phyloP scores from a whole-genome alignment of 306 rosid genomes.

The Rosa lucieae region DNA sequence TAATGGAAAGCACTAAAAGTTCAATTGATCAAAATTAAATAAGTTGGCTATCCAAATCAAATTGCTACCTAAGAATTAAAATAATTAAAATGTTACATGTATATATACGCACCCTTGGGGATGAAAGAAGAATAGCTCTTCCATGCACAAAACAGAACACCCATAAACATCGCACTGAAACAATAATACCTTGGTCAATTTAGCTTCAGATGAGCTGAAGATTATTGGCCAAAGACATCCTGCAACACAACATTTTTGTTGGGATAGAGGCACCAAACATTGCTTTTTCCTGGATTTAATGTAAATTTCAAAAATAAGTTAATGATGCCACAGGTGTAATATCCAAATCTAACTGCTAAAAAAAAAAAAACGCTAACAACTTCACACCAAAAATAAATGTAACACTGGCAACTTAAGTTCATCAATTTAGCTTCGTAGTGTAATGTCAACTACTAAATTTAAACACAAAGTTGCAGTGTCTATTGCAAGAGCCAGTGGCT shows the following conservation, averaged over 20 bases:
- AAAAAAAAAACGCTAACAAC: background rate
- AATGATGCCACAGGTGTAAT: conserved; percentile 14
- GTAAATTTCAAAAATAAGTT: conserved; percentile 17
- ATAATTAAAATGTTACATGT: too few species aligned
- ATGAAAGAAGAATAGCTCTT: too few species aligned
- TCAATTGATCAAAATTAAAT: too few species aligned
- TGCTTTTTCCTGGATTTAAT: conserved; percentile 57
- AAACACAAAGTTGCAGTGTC: conserved; percentile 8
- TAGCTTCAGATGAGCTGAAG: conserved; percentile 24
- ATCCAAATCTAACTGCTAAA: conserved; percentile 9
- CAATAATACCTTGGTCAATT: conserved; percentile 43
- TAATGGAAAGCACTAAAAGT: too few species aligned
- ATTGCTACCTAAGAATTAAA: too few species aligned
- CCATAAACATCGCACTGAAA: background rate
- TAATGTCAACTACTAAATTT: conserved; percentile 19
- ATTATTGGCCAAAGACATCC: conserved; percentile 60
- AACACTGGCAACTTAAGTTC: background rate
- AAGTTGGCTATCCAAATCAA: too few species aligned
- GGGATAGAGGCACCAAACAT: conserved; percentile 93
- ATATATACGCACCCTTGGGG: too few species aligned
- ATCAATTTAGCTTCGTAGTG: background rate
- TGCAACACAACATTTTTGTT: conserved; percentile 55
- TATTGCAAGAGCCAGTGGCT: conserved; percentile 6
- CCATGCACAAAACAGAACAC: too few species aligned
- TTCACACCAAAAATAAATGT: background rate